These are phyloP conservation scores for Puccinia hordei DNA, from an alignment of 1,284 basidiomycete species.

Conservation along the genomic window DNA sequence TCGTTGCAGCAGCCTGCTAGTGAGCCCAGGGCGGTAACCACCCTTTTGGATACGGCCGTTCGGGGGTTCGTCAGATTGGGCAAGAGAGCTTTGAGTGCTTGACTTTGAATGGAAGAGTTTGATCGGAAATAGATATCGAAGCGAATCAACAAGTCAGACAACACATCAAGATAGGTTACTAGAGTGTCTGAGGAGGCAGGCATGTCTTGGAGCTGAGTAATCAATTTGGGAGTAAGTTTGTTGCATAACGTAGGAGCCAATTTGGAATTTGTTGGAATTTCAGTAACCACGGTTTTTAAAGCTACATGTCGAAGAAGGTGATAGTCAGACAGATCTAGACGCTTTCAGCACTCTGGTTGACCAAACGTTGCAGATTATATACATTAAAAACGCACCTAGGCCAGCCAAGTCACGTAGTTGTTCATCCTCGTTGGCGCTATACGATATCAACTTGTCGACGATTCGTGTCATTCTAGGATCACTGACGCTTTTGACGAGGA, in stretches of 20 bases:
- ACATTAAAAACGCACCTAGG: conserved; percentile 67
- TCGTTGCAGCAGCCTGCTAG: conserved; percentile 69
- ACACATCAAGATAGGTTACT: conserved; percentile 84
- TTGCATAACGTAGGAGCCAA: conserved; percentile 77
- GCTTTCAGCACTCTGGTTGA: conserved; percentile 4
- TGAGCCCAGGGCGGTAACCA: conserved; percentile 72
- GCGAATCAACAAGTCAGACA: conserved; percentile 84
- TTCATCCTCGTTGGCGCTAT: conserved; percentile 79
- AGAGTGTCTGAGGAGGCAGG: conserved; percentile 78
- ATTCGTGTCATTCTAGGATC: conserved; percentile 79
- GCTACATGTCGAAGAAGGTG: conserved; percentile 63
- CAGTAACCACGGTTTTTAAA: conserved; percentile 88
- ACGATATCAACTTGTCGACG: conserved; percentile 79
- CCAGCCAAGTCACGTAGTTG: conserved; percentile 90
- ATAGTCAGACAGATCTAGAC: conserved; percentile 15
- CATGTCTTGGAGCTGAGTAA: conserved; percentile 75
- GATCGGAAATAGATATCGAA: conserved; percentile 66
- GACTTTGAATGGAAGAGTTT: conserved; percentile 59
- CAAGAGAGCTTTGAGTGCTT: conserved; percentile 72
- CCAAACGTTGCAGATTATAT: conserved; percentile 29
- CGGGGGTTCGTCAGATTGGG: conserved; percentile 75
- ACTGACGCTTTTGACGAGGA: conserved; percentile 80
- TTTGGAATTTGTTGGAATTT: conserved; percentile 77
- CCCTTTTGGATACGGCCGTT: conserved; percentile 83
- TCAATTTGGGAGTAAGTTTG: conserved; percentile 80